A percentile compares a stretch with the other conserved stretches of the same genome.
Evolutionary conservation across 495 filamentous ascomycete species (phyloP).

Genomic region (Aspergillus sclerotioniger): DNA sequence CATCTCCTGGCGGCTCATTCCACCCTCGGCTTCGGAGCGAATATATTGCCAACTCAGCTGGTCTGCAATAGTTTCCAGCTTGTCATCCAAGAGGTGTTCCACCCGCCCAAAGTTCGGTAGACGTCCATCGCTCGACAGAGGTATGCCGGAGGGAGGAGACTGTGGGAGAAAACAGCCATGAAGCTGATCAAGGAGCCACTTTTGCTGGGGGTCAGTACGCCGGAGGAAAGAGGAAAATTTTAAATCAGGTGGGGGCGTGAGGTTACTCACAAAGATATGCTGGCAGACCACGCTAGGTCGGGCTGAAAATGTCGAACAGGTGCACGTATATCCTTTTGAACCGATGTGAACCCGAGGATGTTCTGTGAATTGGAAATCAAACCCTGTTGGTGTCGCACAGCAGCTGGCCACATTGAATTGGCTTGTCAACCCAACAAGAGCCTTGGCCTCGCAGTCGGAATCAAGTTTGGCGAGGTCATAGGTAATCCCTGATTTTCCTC

Average conservation of each 20-base stretch:
- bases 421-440: conserved; percentile 36
- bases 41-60: conserved; percentile 40
- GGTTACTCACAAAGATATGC: conserved; percentile 45
- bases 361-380: conserved; percentile 39
- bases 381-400: conserved; percentile 28
- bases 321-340: conserved; percentile 32
- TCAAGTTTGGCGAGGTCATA: conserved; percentile 42
- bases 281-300: conserved; percentile 39
- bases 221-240: not conserved
- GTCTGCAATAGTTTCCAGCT: conserved; percentile 37
- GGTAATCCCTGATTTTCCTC: conserved; percentile 39
- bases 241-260: not conserved
- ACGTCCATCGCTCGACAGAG: conserved; percentile 34
- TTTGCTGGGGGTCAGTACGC: conserved; percentile 5
- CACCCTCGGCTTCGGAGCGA: conserved; percentile 26
- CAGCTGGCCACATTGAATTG: conserved; percentile 39
- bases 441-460: conserved; percentile 33
- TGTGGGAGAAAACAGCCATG: conserved; percentile 33
- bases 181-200: conserved; percentile 50
- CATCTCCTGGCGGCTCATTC: conserved; percentile 40
- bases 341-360: conserved; percentile 33
- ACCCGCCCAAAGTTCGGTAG: conserved; percentile 33
- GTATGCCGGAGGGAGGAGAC: conserved; percentile 26
- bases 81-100: conserved; percentile 38
- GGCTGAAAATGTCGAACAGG: conserved; percentile 34